Conservation (phyloP, 768 basidiomycete genomes). For the Boletus reticuloceps region DNA sequence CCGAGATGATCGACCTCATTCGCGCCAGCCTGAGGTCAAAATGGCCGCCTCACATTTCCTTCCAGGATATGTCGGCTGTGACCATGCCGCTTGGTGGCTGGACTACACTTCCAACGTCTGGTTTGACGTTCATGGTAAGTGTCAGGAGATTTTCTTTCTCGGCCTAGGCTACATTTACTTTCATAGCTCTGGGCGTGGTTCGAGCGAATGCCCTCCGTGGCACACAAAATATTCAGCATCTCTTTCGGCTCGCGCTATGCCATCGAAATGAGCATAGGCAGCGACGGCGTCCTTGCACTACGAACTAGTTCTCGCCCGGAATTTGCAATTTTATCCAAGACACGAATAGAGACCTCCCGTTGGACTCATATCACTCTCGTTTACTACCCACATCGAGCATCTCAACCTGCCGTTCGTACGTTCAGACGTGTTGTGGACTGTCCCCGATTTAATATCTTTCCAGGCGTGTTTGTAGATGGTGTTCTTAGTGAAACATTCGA, state of each 20-base stretch:
- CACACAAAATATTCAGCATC: constrained; percentile 38
- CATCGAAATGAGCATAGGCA: constrained; percentile 47
- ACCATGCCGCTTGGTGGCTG: constrained; percentile 45
- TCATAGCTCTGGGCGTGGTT: constrained; percentile 49
- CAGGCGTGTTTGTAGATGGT: constrained; percentile 78
- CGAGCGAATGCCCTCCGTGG: constrained; percentile 37
- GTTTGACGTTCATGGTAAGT: constrained; percentile 71
- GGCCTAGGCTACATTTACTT: background rate
- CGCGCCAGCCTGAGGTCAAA: constrained; percentile 68
- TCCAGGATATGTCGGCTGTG: constrained; percentile 56
- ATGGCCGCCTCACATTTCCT: constrained; percentile 77
- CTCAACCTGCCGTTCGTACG: constrained; percentile 62
- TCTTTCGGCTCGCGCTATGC: constrained; percentile 30
- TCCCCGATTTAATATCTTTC: constrained; percentile 1
- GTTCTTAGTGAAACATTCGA: constrained; percentile 59
- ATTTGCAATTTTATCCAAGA: constrained; percentile 42
- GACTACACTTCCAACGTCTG: constrained; percentile 54
- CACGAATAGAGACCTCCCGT: constrained; percentile 48
- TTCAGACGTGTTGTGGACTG: background rate
- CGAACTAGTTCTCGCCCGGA: constrained; percentile 39
- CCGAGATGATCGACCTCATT: constrained; percentile 67
- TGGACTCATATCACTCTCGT: constrained; percentile 76
- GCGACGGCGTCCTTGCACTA: constrained; percentile 58
- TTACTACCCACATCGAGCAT: constrained; percentile 55
- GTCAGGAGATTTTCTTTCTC: background rate